phyloP scores from a whole-genome alignment of 805 yeast genomes.

The Saccharomycopsis malanga region DNA sequence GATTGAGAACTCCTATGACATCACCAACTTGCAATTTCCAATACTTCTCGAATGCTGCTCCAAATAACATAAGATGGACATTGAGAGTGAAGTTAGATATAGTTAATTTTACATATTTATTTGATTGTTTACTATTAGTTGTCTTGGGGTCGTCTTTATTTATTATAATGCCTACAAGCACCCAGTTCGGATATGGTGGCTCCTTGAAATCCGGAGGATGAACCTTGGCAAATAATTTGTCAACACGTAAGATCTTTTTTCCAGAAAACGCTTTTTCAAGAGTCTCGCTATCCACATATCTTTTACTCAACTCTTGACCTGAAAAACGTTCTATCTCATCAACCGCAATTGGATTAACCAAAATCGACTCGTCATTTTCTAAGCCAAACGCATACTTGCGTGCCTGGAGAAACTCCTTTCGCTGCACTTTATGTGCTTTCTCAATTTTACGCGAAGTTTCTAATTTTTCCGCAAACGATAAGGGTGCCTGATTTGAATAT shows the following conservation, averaged over 20 bases:
- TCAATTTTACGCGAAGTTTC: slow-evolving; percentile 1
- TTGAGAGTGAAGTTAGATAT: slow-evolving; percentile 62
- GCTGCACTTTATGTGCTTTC: slow-evolving; percentile 1
- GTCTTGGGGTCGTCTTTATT: slow-evolving; percentile 47
- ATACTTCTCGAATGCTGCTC: slow-evolving; percentile 57
- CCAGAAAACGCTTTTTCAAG: slow-evolving; percentile 37
- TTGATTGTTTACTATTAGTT: slow-evolving; percentile 31
- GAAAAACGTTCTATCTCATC: slow-evolving; percentile 43
- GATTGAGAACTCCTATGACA: slow-evolving; percentile 67
- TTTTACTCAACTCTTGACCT: slow-evolving; percentile 34
- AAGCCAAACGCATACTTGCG: slow-evolving; percentile 20
- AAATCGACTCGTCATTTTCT: not conserved
- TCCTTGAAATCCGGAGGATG: slow-evolving; percentile 60
- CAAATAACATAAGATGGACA: slow-evolving; percentile 57
- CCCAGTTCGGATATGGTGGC: slow-evolving; percentile 72
- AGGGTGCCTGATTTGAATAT: not conserved
- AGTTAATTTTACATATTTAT: slow-evolving; percentile 53
- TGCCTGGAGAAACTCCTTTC: slow-evolving; percentile 6
- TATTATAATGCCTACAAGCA: slow-evolving; percentile 63
- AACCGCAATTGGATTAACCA: slow-evolving; percentile 27
- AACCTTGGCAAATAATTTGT: slow-evolving; percentile 57
- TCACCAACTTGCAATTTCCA: slow-evolving; percentile 75
- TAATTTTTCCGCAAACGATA: slow-evolving; percentile 16
- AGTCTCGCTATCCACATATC: slow-evolving; percentile 38
- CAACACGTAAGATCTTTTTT: slow-evolving; percentile 49